Evolutionary conservation across 495 filamentous ascomycete species (phyloP), one percentile per base, ranked within the genome.

Genomic region (Echria macrotheca): DNA sequence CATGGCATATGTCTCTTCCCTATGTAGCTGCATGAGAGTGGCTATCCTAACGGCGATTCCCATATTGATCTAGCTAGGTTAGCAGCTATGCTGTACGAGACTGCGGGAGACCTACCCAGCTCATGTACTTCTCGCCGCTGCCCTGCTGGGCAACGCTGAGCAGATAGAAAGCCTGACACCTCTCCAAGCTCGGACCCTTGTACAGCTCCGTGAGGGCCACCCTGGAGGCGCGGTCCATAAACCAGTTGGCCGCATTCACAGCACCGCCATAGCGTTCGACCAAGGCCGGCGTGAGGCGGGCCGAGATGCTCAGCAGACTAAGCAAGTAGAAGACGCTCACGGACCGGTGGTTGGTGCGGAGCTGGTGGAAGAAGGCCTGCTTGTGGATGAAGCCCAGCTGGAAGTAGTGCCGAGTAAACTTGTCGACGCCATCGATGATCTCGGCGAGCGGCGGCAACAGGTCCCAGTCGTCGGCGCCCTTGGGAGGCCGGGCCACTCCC

Each of bases 301-400:
- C 70, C 32, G 72, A 70, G 39, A 76, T 62, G 47, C 72, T 69
- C 23, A 78, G 63, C 26, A 78, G 66, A 14, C 65, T 62, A 5
- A 78, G 55, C 39, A 76, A 55, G 22, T 75, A 65, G 48, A 78
- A 78, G 17, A 66, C 62, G 59, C 69, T 75, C 50, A 73, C 57
- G 24, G 66, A 66, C 11, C 65, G 57, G 31, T 62, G 60, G 29
- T 69, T 67, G 11, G 65, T 66, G 31, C 57, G 52, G 17, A 78
- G 63, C 3, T 61, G 60, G 37, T 68, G 58, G 5, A 69, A 61
- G 35, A 76, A 78, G 47, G 62, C 49, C 48, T 69, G 63, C 63
- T 76, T 78, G 5, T 71, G 74, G 22, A 78, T 72, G 51, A 78
- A 78, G 19, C 74, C 74, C 8, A 75, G 60, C 58, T 75, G 72